Base-by-base conservation (phyloP, 345 rosid genomes). In the Camelina laxa region DNA sequence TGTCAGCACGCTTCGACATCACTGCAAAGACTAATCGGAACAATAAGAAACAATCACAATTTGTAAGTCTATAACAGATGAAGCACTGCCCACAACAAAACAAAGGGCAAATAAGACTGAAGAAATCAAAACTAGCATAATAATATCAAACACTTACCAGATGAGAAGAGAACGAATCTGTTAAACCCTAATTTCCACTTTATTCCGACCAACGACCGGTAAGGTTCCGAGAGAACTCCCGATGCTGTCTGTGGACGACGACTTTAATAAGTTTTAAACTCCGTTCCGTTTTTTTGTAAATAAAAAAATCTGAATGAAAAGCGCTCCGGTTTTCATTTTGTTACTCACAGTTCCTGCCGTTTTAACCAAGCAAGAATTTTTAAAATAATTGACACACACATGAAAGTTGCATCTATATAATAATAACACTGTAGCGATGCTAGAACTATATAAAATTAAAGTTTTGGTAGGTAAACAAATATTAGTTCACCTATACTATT, bases 1-100 rank as follows among this genome's bases (percentile, higher is more conserved):
- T 87, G 12, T 60, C 60, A 51, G 83, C 85, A 44, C 69, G 97
- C 83, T 82, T 95, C 79, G 74, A 66, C 97, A 94, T 94, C 48
- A 36, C 90, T 82, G 81, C 17, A 50, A 44, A 65, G 2, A 54
- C 8, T 15, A 35, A 45, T 45, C 17, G 8, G 9, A 70, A 19
- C 66, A 30, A 9, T 44, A 47, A 69, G 3, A 33, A 24, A 51
- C 47, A 64, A 44, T 42, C 21, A 19, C 38, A 0, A 24, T 15
- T 8, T 31, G 57, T 6, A 31, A 11, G 13, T 21, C n/a, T 42
- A 24, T 45, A 10, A 16, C 35, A 58, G 41, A 57, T 69, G 45
- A 45, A 58, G 45, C 33, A 57, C 30, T 45, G 9, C 4, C 6
- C 31, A 7, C 19, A 35, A 60, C 59, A 48, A 33, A 70, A 41